phyloP scores from a whole-genome alignment of 495 filamentous ascomycete species.

The Clohesyomyces aquaticus region DNA sequence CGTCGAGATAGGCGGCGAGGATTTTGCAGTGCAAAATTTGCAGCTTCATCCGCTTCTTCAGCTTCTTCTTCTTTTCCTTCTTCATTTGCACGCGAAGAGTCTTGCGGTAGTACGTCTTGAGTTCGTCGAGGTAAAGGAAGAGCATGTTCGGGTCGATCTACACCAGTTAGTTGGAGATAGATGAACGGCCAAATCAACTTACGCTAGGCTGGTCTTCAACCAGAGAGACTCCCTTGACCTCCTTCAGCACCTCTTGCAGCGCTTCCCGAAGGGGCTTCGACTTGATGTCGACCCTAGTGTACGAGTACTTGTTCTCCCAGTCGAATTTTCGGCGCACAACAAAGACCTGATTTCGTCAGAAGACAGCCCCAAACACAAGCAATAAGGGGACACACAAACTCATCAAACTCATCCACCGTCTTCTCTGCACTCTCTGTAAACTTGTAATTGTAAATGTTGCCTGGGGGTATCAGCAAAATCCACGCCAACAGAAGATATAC shows the following conservation, averaged over 20 bases:
- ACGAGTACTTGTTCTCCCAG: slow-evolving; percentile 83
- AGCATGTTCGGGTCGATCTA: slow-evolving; percentile 78
- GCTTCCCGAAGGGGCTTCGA: slow-evolving; percentile 76
- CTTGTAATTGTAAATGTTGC: slow-evolving; percentile 74
- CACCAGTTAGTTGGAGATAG: not conserved
- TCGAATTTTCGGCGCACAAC: slow-evolving; percentile 83
- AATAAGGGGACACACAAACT: slow-evolving; percentile 55
- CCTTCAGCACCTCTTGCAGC: slow-evolving; percentile 75
- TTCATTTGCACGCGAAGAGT: slow-evolving; percentile 65
- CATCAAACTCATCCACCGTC: slow-evolving; percentile 73
- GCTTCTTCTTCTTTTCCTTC: slow-evolving; percentile 67
- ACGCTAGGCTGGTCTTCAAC: slow-evolving; percentile 75
- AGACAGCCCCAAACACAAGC: too few species aligned
- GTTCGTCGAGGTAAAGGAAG: slow-evolving; percentile 84
- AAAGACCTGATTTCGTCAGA: too few species aligned
- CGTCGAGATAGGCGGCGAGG: slow-evolving; percentile 78
- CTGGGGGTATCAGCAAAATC: slow-evolving; percentile 39
- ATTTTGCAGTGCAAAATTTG: slow-evolving; percentile 72
- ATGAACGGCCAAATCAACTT: slow-evolving; percentile 19
- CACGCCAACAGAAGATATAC: not conserved
- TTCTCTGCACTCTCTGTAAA: slow-evolving; percentile 79
- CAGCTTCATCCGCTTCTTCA: slow-evolving; percentile 58
- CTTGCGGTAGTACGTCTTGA: slow-evolving; percentile 64
- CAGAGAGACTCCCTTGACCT: slow-evolving; percentile 77
- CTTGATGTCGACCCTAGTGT: slow-evolving; percentile 84